Percentiles rank a stretch among this genome's conserved stretches.
Evolutionary conservation across 106 monocot genomes (phyloP).

Genomic region (Amphibolis antarctica): DNA sequence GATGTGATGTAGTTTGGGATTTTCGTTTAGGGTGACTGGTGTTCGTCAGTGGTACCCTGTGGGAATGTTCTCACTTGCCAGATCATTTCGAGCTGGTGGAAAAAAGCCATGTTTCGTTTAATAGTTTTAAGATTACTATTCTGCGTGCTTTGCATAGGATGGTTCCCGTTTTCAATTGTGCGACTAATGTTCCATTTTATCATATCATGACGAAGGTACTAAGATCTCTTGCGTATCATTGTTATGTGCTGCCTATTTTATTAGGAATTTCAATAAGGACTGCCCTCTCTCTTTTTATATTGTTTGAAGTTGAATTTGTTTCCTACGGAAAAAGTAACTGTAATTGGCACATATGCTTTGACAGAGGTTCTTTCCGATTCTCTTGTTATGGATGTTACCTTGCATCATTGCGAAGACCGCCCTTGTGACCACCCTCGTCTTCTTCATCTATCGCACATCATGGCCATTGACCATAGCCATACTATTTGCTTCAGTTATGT

Average conservation of each 20-base stretch:
- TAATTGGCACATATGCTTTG: not conserved
- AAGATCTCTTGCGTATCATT: not conserved
- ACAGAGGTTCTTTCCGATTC: constrained; percentile 47
- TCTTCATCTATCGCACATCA: constrained; percentile 28
- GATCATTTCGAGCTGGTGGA: no score
- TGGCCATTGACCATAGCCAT: constrained; percentile 34
- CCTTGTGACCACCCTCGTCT: constrained; percentile 38
- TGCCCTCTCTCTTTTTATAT: not conserved
- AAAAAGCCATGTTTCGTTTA: no score
- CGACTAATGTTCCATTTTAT: not conserved
- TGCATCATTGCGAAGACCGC: constrained; percentile 48
- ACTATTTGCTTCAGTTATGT: constrained; percentile 42
- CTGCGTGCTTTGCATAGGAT: not conserved
- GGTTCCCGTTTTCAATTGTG: not conserved
- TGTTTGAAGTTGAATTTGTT: not conserved
- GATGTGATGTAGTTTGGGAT: not conserved
- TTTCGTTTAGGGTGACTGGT: not conserved
- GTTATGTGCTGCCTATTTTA: not conserved
- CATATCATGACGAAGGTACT: not conserved
- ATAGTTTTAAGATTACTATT: no score
- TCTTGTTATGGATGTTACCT: constrained; percentile 58
- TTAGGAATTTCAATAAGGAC: no score
- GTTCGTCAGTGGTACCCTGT: not conserved
- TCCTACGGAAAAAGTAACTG: no score
- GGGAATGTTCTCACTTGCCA: no score